Base-by-base conservation (phyloP, 2,329 filamentous ascomycete species). In the Penicillium glabrum region DNA sequence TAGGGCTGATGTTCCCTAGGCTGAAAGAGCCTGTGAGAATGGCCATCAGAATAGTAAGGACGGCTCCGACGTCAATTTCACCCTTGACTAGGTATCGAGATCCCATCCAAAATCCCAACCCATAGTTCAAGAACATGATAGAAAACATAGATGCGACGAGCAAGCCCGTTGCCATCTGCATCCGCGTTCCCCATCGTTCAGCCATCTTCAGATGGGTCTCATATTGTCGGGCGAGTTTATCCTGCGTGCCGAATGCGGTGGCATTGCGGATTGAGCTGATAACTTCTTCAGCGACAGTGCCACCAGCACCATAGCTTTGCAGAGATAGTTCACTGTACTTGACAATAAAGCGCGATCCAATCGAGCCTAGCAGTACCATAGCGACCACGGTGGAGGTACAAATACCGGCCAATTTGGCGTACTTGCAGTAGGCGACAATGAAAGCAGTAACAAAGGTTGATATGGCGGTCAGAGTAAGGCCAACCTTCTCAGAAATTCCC, bases 21-120 rank as follows among this genome's bases (percentile, higher is more conserved):
- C 91, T 90, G 75, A 97, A 96, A 4, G 93, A 91, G 52, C 93
- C 95, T 58, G 97, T 93, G 82, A 98, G 91, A 67, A 96, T 88
- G 35, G 91, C 84, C 84, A 98, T 88, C 73, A 96, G 82, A 63
- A 97, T 92, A 24, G 88, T 97, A 31, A 98, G 75, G 24, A 98
- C 84, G 41, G 86, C 82, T 5, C 86, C 85, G 2, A 97, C 82
- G 6, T 80, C 76, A 6, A 90, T 83, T 14, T 87, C 83, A 5
- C 84, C 85, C 26, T 83, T 75, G 9, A 92, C 82, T 37, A 96
- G 75, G 69, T 89, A 96, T 51, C 84, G 82, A 63, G 87, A 90
- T 23, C 91, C 92, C 79, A 91, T 87, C 91, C 91, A 96, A 77
- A 96, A 96, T 41, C 89, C 88, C 48, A 96, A 81, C 21, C 89